phyloP scores from a whole-genome alignment of 23 red algal species.

The Gracilaria vermiculophylla region DNA sequence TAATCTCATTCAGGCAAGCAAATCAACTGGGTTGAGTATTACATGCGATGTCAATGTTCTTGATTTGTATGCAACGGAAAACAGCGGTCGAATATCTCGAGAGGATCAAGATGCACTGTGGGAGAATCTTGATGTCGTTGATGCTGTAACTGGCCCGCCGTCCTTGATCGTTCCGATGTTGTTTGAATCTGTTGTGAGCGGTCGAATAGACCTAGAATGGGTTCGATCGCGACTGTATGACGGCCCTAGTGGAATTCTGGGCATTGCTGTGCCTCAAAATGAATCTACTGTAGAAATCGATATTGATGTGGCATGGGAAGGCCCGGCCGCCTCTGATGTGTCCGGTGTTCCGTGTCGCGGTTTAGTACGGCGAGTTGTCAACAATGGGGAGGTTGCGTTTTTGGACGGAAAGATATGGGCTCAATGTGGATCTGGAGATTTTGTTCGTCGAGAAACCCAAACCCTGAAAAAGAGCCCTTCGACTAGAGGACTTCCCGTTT shows the following conservation, averaged over 20 bases:
- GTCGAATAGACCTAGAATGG: conserved; percentile 80
- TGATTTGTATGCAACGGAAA: conserved; percentile 72
- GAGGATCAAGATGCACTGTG: conserved; percentile 89
- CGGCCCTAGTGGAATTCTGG: conserved; percentile 72
- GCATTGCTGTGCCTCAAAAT: conserved; percentile 19
- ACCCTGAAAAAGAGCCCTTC: conserved; percentile 6
- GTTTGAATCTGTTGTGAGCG: conserved; percentile 66
- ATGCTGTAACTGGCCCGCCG: conserved; percentile 85
- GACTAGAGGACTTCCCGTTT: background rate
- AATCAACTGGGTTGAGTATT: conserved; percentile 65
- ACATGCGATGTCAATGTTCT: conserved; percentile 92
- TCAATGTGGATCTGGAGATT: conserved; percentile 60
- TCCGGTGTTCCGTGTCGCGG: conserved; percentile 74
- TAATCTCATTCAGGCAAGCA: conserved; percentile 72
- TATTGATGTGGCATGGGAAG: conserved; percentile 75
- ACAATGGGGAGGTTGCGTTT: conserved; percentile 69
- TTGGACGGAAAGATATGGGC: conserved; percentile 89
- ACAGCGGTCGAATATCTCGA: conserved; percentile 36
- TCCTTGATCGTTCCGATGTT: conserved; percentile 76
- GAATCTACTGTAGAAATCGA: conserved; percentile 70
- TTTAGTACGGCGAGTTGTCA: conserved; percentile 75
- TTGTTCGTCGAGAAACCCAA: background rate
- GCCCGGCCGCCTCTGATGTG: conserved; percentile 32
- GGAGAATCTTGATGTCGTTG: conserved; percentile 90
- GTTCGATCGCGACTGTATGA: conserved; percentile 68